A percentile compares a stretch with the other conserved stretches of the same genome.
Conservation (phyloP, 2,329 filamentous ascomycete genomes). For the Diaporthe eres region DNA sequence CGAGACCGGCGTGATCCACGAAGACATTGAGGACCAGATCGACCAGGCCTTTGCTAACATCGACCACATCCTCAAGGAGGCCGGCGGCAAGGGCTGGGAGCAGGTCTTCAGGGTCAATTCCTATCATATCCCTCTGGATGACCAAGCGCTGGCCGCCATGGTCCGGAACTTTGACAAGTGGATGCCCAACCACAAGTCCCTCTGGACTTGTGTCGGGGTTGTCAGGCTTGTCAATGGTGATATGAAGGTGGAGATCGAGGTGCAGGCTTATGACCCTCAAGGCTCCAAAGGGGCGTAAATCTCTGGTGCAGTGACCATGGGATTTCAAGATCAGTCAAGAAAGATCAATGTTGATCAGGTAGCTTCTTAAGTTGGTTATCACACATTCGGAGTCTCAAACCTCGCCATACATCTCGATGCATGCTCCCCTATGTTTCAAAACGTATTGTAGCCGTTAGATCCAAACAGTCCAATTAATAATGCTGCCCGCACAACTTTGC, state of each 20-base stretch:
- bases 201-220: conserved; percentile 69
- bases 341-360: too few species aligned
- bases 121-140: conserved; percentile 60
- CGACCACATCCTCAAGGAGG: conserved; percentile 63
- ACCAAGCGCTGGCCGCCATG: conserved; percentile 58
- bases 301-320: too few species aligned
- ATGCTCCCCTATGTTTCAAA: too few species aligned
- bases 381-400: too few species aligned
- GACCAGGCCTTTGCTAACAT: conserved; percentile 71
- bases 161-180: conserved; percentile 63
- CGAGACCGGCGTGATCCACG: conserved; percentile 45
- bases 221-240: conserved; percentile 59
- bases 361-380: too few species aligned
- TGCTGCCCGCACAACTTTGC: too few species aligned
- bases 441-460: too few species aligned
- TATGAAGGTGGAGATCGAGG: conserved; percentile 74
- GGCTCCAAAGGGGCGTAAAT: conserved; percentile 41
- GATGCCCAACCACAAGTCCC: conserved; percentile 65
- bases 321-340: neutral
- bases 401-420: too few species aligned
- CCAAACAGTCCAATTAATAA: too few species aligned
- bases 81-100: conserved; percentile 69
- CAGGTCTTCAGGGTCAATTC: conserved; percentile 66
- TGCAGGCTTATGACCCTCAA: conserved; percentile 60
- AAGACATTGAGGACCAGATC: conserved; percentile 60